Base-by-base conservation (phyloP, 1,284 basidiomycete genomes). In the Neolentinus lepideus region DNA sequence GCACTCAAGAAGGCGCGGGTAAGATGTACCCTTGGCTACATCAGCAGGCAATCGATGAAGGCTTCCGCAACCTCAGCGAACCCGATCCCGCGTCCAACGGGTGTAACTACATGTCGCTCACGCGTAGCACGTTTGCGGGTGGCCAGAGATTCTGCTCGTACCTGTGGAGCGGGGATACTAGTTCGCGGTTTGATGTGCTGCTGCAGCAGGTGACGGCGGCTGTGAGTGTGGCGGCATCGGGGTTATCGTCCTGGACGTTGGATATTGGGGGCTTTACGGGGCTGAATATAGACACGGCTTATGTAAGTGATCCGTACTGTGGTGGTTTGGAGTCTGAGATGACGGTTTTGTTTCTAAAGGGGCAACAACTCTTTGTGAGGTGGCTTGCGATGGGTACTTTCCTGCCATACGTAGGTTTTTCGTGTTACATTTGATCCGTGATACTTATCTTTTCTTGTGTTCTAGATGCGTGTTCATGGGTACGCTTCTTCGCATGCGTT, bases 21-120 rank as follows among this genome's bases (percentile, higher is more conserved):
- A 74, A 74, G 57, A 69, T 72, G 65, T 75, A 74, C 55, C 73
- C 73, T 1, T 74, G 71, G 71, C 59, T 73, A 12, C 72, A 74
- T 54, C 70, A 74, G 59, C 70, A 62, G 50, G 71, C 69, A 27
- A 63, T 63, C 47, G 58, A 63, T 29, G 62, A 63, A 54, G 61
- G 61, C n/a, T 59, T 61, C 33, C 62, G 63, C 26, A 73, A 73
- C 59, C 64, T 73, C 26, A 73, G 70, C 3, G 58, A 55, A 19
- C 57, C 60, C 0, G 57, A 58, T 16, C 22, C 47, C 6, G 24
- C 47, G 47, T 53, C 52, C 8, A 64, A 65, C 0, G 60, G 65
- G 3, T 74, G 72, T 55, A 53, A 69, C 52, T 69, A 67, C 56
- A 72, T 74, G 71, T 73, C 72, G 2, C 60, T 74, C n/a, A 71